These are phyloP conservation scores for Colletotrichum musicola DNA, from an alignment of 2,329 filamentous ascomycete species.

Conservation along the genomic window DNA sequence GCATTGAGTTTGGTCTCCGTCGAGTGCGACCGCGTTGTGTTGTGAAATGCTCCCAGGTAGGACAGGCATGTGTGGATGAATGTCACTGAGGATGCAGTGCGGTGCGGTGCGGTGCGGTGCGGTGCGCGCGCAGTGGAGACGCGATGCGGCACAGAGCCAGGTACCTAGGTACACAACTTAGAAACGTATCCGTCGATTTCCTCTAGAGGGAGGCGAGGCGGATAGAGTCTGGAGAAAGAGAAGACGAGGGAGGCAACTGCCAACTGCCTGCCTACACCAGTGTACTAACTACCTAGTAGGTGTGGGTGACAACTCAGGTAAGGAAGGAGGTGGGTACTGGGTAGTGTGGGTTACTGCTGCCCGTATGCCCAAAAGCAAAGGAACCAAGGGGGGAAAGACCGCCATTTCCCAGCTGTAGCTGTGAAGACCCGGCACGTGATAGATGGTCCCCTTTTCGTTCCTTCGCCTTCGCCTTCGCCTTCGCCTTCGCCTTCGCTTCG, in stretches of 20 bases:
- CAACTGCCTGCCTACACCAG: too few species aligned
- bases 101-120: neutral
- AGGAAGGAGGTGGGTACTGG: too few species aligned
- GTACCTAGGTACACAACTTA: slow-evolving; percentile 1
- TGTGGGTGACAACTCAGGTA: too few species aligned
- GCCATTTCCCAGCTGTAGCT: neutral
- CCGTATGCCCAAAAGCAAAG: too few species aligned
- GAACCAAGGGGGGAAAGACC: neutral
- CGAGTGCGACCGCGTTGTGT: slow-evolving; percentile 14
- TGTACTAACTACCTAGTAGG: too few species aligned
- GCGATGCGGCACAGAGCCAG: neutral
- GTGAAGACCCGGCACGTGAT: neutral
- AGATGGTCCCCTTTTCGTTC: slow-evolving; percentile 10
- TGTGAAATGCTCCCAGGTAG: neutral
- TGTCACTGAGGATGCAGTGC: slow-evolving; percentile 23
- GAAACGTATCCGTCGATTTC: slow-evolving; percentile 2
- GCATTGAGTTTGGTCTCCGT: slow-evolving; percentile 24
- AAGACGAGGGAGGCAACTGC: neutral
- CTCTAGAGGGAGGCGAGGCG: neutral
- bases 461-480: neutral
- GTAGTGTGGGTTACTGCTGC: too few species aligned
- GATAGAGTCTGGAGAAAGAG: neutral
- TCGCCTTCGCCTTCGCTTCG: slow-evolving; percentile 1
- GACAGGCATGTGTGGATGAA: slow-evolving; percentile 12
- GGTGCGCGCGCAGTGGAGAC: slow-evolving; percentile 7